A percentile compares a stretch with the other conserved stretches of the same genome.
These are phyloP conservation scores for Alternaria hordeiaustralica DNA, from an alignment of 2,329 filamentous ascomycete species.

Conservation along the genomic window DNA sequence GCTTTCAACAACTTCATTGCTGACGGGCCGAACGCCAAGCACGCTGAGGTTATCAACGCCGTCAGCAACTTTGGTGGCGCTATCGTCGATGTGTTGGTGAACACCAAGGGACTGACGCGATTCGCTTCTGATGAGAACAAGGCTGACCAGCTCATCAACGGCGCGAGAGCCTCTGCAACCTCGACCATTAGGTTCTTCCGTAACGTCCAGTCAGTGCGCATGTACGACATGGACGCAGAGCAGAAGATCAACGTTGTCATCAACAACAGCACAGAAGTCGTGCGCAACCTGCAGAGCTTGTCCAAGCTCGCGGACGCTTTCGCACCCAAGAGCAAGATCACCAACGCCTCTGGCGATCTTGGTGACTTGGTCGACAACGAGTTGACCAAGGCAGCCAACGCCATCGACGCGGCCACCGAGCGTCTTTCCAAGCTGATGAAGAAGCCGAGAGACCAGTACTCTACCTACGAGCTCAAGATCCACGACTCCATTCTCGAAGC, in stretches of 20 bases:
- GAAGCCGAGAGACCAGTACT: slow-evolving; percentile 94
- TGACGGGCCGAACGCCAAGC: slow-evolving; percentile 88
- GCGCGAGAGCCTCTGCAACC: slow-evolving; percentile 81
- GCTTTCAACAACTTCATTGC: slow-evolving; percentile 99
- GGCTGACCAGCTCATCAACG: slow-evolving; percentile 81
- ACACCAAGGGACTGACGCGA: slow-evolving; percentile 92
- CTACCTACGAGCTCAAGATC: slow-evolving; percentile 94
- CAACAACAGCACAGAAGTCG: slow-evolving; percentile 94
- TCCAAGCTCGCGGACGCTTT: slow-evolving; percentile 94
- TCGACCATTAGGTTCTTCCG: slow-evolving; percentile 96
- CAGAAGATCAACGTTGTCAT: slow-evolving; percentile 98
- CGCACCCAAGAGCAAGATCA: slow-evolving; percentile 85
- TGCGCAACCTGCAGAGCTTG: slow-evolving; percentile 89
- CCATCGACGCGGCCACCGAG: slow-evolving; percentile 89
- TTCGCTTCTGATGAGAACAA: slow-evolving; percentile 97
- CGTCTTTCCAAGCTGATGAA: slow-evolving; percentile 91
- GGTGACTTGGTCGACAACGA: slow-evolving; percentile 93
- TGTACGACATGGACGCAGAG: slow-evolving; percentile 86
- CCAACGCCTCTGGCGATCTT: slow-evolving; percentile 79
- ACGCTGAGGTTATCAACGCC: slow-evolving; percentile 90
- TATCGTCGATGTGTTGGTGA: slow-evolving; percentile 91
- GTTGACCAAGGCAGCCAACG: slow-evolving; percentile 90
- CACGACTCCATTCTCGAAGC: slow-evolving; percentile 95
- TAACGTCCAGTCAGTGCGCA: slow-evolving; percentile 87
- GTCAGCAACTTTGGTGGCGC: slow-evolving; percentile 90